Conservation (phyloP, 257 asterid species). For the Rauvolfia tetraphylla region DNA sequence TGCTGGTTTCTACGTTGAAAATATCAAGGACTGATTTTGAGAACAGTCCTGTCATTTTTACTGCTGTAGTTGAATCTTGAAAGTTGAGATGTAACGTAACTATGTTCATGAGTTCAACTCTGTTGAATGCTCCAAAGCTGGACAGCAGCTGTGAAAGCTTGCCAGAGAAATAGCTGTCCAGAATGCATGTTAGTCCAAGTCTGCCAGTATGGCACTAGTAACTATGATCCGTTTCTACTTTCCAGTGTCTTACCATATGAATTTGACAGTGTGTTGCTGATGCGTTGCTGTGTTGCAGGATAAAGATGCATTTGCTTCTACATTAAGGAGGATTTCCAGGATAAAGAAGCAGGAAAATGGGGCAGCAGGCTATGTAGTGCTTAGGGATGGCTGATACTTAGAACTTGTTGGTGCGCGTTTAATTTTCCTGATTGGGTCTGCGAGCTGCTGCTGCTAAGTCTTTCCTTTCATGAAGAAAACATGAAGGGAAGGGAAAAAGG, state of each 20-base stretch:
- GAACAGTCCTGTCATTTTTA: neutral
- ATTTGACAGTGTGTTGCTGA: neutral
- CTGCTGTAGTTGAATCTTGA: neutral
- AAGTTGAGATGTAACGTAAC: neutral
- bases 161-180: neutral
- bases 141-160: neutral
- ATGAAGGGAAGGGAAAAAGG: neutral
- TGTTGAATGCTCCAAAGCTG: neutral
- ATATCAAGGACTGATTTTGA: neutral
- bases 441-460: neutral
- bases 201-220: neutral
- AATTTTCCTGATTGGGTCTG: neutral
- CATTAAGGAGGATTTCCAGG: conserved; percentile 78
- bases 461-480: neutral
- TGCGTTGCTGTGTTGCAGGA: conserved; percentile 47
- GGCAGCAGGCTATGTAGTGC: conserved; percentile 58
- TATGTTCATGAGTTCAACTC: neutral
- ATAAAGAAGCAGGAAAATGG: conserved; percentile 52
- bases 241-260: neutral
- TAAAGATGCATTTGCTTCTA: conserved; percentile 79
- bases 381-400: conserved; percentile 46
- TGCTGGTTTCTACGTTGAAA: neutral
- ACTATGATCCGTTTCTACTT: neutral
- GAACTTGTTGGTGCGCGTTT: neutral
- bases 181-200: neutral